Percentiles rank a stretch among this genome's conserved stretches.
phyloP scores from a whole-genome alignment of 2,329 filamentous ascomycete genomes.

The Apiospora pterosperma region DNA sequence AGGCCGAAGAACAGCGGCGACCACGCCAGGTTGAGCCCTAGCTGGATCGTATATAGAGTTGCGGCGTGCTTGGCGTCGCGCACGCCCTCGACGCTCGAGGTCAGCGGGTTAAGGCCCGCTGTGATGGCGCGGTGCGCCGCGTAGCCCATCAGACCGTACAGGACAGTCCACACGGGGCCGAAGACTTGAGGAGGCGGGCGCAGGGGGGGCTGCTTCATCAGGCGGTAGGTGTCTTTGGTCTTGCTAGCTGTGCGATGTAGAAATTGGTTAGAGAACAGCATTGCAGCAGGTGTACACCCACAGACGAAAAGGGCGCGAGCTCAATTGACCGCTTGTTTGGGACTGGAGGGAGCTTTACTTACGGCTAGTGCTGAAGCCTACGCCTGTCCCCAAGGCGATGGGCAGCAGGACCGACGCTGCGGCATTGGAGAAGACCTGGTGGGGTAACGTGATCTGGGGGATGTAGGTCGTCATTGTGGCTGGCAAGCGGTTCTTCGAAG shows the following conservation, averaged over 20 bases:
- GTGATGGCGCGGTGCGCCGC: constrained; percentile 75
- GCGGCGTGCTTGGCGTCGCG: constrained; percentile 59
- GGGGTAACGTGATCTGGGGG: constrained; percentile 69
- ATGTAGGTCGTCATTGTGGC: constrained; percentile 71
- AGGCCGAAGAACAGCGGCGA: constrained; percentile 90
- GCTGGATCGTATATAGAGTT: constrained; percentile 81
- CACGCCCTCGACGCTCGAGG: constrained; percentile 24
- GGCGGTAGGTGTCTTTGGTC: constrained; percentile 59
- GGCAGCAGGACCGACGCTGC: constrained; percentile 74
- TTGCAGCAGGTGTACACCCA: not conserved
- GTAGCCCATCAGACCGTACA: constrained; percentile 84
- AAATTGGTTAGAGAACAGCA: constrained; percentile 2
- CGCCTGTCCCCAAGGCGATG: constrained; percentile 66
- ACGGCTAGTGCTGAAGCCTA: constrained; percentile 69
- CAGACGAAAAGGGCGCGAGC: not conserved
- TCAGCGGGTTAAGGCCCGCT: constrained; percentile 56
- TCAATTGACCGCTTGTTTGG: constrained; percentile 1
- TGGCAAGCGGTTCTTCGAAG: constrained; percentile 18
- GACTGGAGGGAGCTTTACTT: constrained; percentile 26
- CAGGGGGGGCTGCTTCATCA: constrained; percentile 64
- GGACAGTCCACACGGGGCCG: constrained; percentile 61
- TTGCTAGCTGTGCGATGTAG: constrained; percentile 47
- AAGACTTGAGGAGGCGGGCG: constrained; percentile 60
- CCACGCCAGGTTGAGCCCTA: constrained; percentile 82
- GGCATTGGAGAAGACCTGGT: constrained; percentile 66